Evolutionary conservation across 257 asterid genomes (phyloP).

Genomic region (Ocimum tenuiflorum): DNA sequence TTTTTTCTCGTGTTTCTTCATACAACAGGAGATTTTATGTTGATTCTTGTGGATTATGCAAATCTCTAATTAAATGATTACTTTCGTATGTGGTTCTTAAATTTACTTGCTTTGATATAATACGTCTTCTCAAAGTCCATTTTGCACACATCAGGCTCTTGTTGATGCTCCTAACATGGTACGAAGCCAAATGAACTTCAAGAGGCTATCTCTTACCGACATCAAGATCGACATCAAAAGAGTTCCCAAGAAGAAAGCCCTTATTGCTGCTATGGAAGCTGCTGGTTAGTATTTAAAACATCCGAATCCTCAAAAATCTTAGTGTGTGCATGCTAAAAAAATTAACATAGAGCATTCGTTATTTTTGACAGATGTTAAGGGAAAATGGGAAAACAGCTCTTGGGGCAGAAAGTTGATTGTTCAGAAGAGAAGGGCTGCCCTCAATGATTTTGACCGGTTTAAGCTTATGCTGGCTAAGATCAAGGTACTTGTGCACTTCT

Average conservation of each 20-base stretch:
- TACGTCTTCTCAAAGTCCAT: background rate
- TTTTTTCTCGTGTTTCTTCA: too few relatives aligned
- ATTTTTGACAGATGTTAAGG: slow-evolving; percentile 39
- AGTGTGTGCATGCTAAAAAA: background rate
- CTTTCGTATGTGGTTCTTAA: too few relatives aligned
- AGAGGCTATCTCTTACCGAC: slow-evolving; percentile 54
- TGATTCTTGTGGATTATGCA: too few relatives aligned
- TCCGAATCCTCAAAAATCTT: background rate
- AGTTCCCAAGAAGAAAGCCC: slow-evolving; percentile 48
- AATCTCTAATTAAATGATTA: too few relatives aligned
- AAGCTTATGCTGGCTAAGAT: slow-evolving; percentile 56
- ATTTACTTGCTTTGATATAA: background rate
- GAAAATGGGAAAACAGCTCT: slow-evolving; percentile 50
- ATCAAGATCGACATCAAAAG: slow-evolving; percentile 49
- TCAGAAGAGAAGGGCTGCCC: slow-evolving; percentile 47
- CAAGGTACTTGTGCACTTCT: slow-evolving; percentile 29
- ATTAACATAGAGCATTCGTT: background rate
- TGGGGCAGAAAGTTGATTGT: slow-evolving; percentile 61
- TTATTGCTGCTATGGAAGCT: slow-evolving; percentile 52
- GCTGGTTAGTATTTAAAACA: slow-evolving; percentile 32
- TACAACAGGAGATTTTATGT: too few relatives aligned
- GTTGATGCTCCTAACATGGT: slow-evolving; percentile 57
- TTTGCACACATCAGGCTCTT: slow-evolving; percentile 33
- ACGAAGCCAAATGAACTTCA: slow-evolving; percentile 53
- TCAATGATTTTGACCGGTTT: slow-evolving; percentile 49